Base-by-base conservation (phyloP, 208 protist species). In the Leishmania gerbilli region DNA sequence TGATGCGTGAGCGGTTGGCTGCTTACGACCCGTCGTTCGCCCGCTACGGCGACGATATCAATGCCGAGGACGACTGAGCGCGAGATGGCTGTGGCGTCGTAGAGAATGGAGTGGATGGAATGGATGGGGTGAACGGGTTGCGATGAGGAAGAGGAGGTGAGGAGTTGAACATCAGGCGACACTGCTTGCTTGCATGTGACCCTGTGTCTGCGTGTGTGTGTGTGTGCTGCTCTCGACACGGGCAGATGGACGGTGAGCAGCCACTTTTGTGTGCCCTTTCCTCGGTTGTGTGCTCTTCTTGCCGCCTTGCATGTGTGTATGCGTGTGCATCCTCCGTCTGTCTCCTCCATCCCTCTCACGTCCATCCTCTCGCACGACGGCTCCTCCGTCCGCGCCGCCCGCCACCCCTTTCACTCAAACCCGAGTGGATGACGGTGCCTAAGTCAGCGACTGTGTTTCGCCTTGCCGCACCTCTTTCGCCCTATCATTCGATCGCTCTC, bases 21-120 rank as follows among this genome's bases (percentile, higher is more conserved):
- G 76, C 74, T 53, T 90, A 90, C 74, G 86, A 93, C 77, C 90
- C 92, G 34, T 74, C 74, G 13, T 89, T 88, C 42, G 47, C 79
- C 45, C 67, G 84, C n/a, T 71, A 77, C 27, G 83, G 27, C 1
- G 90, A 93, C 78, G 87, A 91, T 62, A 92, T 93, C 68, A 82
- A 78, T 8, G 68, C 83, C 31, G 90, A 95, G 65, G 88, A 92
- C 24, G 90, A 94, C 62, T 95, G 71, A 90, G 37, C 24, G 27
- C 24, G 69, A 74, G 40, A 77, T 64, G 72, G 45, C 0, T 21
- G 69, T 21, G 45, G 69, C 47, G 0, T 19, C 42, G 40, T 53
- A 37, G 19, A 9, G 7, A 21, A 37, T 19, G 37, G 42, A 17
- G 27, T 74, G 42, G 4, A n/a, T 4, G 42, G 11, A 8, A 27